Evolutionary conservation across 2,329 filamentous ascomycete genomes (phyloP), one percentile per base, ranked within the genome.

Genomic region (Claviceps spartinae): DNA sequence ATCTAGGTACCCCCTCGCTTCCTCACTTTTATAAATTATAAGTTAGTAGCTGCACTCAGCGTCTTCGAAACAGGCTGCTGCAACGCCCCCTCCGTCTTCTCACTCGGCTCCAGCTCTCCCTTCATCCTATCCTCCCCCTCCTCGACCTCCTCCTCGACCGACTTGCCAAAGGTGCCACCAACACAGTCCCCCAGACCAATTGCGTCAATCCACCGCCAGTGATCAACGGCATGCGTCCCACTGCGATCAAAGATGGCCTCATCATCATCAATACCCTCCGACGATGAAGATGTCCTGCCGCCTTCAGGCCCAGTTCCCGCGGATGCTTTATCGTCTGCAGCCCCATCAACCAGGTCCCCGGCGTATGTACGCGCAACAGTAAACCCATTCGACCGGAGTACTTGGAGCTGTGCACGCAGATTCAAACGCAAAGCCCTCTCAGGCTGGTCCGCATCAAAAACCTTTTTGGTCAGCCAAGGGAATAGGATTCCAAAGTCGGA

Each of bases 401-500:
- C 63, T 63, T 83, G 79, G 48, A 82, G 65, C 24, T 77, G 67
- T 2, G 80, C 79, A 1, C 81, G 70, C 4, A 78, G 66, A 56
- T 84, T 84, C 2, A 83, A 67, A 20, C 77, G 71, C 48, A 84
- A 63, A 0, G 77, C 74, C 13, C 78, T 71, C 60, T 81, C 79
- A 0, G 81, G 80, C 49, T 78, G 71, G 47, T 77, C 73, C 0
- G 76, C 75, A 2, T 72, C 72, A 57, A 82, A 79, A 8, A 82
- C 72, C 57, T 72, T 74, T 59, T 73, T 76, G 8, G 77, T 81
- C 47, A 83, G 60, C 76, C 82, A 85, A 0, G 87, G 87, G 62
- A 94, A 94, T 22, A 95, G 68, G 24, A 93, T 70, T 38, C 86
- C 88, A 59, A 93, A 94, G 62, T 95, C 88, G 20, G 81, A 86